phyloP scores from a whole-genome alignment of 2,329 filamentous ascomycete genomes.

The Hypoxylon sp. region DNA sequence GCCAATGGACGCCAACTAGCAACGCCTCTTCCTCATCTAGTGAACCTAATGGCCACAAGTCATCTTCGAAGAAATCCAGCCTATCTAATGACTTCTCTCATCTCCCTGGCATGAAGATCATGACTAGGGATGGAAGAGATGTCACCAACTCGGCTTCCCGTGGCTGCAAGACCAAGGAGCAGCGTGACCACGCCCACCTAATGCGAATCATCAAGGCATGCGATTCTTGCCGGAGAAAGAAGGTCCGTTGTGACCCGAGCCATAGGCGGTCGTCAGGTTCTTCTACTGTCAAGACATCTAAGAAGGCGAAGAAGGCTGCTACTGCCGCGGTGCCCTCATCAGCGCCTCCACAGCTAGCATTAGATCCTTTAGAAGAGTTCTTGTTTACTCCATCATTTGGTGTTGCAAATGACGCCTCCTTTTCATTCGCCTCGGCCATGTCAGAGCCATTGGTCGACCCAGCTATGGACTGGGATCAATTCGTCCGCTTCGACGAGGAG shows the following conservation, averaged over 20 bases:
- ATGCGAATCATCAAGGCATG: constrained; percentile 80
- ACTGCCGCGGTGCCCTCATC: constrained; percentile 43
- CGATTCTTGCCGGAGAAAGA: constrained; percentile 73
- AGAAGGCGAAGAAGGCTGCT: constrained; percentile 59
- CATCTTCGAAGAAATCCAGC: constrained; percentile 53
- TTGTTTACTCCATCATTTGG: constrained; percentile 38
- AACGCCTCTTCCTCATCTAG: constrained; percentile 53
- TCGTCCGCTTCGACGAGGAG: constrained; percentile 62
- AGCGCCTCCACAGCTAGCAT: constrained; percentile 42
- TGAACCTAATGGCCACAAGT: constrained; percentile 49
- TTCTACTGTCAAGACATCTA: constrained; percentile 57
- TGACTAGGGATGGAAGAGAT: constrained; percentile 74
- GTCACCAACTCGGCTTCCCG: constrained; percentile 74
- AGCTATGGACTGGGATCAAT: constrained; percentile 62
- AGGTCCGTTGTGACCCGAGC: constrained; percentile 73
- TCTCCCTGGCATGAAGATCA: constrained; percentile 76
- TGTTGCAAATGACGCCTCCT: constrained; percentile 36
- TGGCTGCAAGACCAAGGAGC: constrained; percentile 77
- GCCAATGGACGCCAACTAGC: constrained; percentile 60
- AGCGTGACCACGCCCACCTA: constrained; percentile 75
- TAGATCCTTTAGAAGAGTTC: constrained; percentile 31
- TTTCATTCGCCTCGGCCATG: constrained; percentile 43
- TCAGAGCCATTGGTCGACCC: constrained; percentile 44
- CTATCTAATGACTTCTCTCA: constrained; percentile 63
- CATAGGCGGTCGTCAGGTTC: constrained; percentile 66